phyloP scores from a whole-genome alignment of 78 protist genomes.

The Diacronema lutheri region DNA sequence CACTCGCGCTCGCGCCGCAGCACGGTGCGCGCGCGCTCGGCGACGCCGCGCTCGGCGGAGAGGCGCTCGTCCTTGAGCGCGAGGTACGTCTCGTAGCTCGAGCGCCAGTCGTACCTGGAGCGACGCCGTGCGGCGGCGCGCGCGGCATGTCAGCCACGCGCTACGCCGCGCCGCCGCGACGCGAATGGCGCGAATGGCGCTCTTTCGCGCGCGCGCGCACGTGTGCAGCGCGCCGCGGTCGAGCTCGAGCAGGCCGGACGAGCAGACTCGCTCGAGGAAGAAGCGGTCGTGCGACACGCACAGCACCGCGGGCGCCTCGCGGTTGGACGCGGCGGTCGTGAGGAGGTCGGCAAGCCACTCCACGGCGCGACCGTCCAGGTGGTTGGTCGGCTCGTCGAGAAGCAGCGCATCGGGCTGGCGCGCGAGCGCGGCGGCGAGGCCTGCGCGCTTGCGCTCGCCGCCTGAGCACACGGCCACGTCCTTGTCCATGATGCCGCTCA shows the following conservation, averaged over 20 bases:
- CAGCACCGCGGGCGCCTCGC: neutral
- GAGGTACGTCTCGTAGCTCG: neutral
- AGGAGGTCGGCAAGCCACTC: constrained; percentile 4
- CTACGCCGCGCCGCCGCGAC: too few relatives aligned
- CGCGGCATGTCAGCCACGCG: too few relatives aligned
- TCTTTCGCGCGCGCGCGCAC: too few relatives aligned
- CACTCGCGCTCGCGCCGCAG: neutral
- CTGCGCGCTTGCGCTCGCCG: constrained; percentile 35
- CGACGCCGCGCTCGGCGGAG: neutral
- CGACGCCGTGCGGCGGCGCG: too few relatives aligned
- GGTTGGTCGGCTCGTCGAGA: constrained; percentile 62
- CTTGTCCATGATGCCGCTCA: neutral
- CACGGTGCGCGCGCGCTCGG: neutral
- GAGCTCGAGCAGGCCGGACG: constrained; percentile 7
- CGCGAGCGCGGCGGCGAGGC: constrained; percentile 9
- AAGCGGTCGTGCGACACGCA: constrained; percentile 37
- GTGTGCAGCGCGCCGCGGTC: neutral
- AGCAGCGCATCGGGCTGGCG: constrained; percentile 47
- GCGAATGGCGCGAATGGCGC: too few relatives aligned
- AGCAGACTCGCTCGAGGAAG: neutral
- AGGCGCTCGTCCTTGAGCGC: neutral
- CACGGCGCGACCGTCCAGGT: constrained; percentile 18
- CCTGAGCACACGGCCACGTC: neutral
- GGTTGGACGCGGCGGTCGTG: neutral
- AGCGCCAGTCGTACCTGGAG: neutral